Evolutionary conservation across 495 filamentous ascomycete species (phyloP), one percentile per base, ranked within the genome.

Genomic region (Jackrogersella minutella): DNA sequence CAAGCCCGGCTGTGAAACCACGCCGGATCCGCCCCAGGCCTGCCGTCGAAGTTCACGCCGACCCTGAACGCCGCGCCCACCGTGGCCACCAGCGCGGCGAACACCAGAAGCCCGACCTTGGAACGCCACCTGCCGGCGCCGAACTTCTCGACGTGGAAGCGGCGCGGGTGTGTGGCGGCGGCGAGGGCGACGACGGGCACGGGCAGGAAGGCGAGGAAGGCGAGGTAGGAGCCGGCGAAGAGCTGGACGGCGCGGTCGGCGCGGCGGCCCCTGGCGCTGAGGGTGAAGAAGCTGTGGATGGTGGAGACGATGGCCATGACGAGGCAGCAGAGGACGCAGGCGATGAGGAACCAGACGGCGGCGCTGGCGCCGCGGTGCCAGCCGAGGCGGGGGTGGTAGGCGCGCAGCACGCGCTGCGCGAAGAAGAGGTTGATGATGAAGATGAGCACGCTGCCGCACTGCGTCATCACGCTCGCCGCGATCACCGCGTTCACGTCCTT

Each of bases 381-480:
- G 28, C 92, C 91, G 44, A 91, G 73, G 2, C 75, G 71, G 0
- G 92, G 93, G 57, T 94, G 90, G 10, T 84, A 84, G 2, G 88
- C 90, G 26, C 93, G 82, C 7, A 94, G 65, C 26, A 96, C 85
- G 24, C 93, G 87, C 73, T 94, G 91, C 0, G 89, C 79, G 72
- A 92, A 90, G 68, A 95, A 80, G 26, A 97, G 77, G 73, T 97
- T 95, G 72, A 91, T 75, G 58, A 97, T 76, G 75, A 90, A 96
- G n/a, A 96, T 76, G 5, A 97, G 68, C 21, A 96, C 68, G 16
- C 93, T 85, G 22, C 93, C 93, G 0, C 90, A 90, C 9, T 86
- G 82, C 22, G 94, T 86, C 64, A 96, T 88, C 69, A 97, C 84
- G 56, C 86, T 79, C 1, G 91, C 85, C 0, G 90, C 88, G 47